These are phyloP conservation scores for Bjerkandera adusta DNA, from an alignment of 1,284 basidiomycete genomes.

Conservation along the genomic window DNA sequence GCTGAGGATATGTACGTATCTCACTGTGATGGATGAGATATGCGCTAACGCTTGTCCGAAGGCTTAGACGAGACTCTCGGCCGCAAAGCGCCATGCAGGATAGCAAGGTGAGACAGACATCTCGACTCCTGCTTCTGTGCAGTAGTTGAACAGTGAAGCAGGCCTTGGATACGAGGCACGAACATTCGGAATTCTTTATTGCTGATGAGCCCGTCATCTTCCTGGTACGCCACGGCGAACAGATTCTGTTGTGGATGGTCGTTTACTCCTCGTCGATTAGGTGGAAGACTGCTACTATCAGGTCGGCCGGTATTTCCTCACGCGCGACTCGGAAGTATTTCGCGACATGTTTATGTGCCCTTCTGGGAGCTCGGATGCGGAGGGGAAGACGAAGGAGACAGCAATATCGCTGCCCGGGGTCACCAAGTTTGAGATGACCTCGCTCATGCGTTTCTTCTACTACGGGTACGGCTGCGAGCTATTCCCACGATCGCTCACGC, in stretches of 20 bases:
- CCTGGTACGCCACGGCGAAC: constrained; percentile 9
- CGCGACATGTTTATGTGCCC: constrained; percentile 15
- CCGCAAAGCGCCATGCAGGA: too few relatives aligned
- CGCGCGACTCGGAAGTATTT: constrained; percentile 21
- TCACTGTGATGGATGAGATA: too few relatives aligned
- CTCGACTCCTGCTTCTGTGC: too few relatives aligned
- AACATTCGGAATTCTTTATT: constrained; percentile 19
- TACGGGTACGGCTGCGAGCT: constrained; percentile 14
- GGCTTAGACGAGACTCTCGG: too few relatives aligned
- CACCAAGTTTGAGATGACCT: constrained; percentile 14
- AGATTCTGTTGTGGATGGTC: background rate
- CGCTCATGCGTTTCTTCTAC: constrained; percentile 19
- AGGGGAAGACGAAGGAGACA: constrained; percentile 15
- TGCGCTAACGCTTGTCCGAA: too few relatives aligned
- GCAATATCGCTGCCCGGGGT: constrained; percentile 14
- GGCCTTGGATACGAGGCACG: too few relatives aligned
- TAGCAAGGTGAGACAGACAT: too few relatives aligned
- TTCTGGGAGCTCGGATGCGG: constrained; percentile 1
- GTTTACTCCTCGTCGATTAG: constrained; percentile 16
- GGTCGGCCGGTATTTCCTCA: constrained; percentile 29
- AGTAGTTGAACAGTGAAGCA: too few relatives aligned
- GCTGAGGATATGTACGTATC: too few relatives aligned
- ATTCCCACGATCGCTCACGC: background rate
- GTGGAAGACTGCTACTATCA: constrained; percentile 32
- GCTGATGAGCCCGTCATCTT: constrained; percentile 21